Conservation (phyloP, 148 eudicot species). For the Vaccinium vitisidaea region DNA sequence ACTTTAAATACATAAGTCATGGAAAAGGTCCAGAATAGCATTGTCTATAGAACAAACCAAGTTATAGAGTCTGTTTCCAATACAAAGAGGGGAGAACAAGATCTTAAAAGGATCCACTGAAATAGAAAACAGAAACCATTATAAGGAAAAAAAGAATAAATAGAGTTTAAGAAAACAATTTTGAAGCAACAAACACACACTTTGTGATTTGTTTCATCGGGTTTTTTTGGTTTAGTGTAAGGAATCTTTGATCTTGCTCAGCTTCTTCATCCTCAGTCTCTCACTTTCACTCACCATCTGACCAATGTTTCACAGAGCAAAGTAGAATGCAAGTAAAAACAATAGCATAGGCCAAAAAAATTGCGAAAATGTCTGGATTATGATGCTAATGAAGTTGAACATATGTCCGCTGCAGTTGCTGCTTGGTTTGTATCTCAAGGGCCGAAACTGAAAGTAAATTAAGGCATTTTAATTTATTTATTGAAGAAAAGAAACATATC, state of each 20-base stretch:
- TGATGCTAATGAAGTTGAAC: too few species aligned
- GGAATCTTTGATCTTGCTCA: constrained; percentile 55
- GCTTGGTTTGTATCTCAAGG: too few species aligned
- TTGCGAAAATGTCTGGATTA: too few species aligned
- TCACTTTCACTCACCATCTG: too few species aligned
- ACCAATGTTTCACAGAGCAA: too few species aligned
- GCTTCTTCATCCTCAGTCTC: too few species aligned
- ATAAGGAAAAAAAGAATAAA: neutral
- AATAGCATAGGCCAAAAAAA: too few species aligned
- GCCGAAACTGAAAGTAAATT: too few species aligned
- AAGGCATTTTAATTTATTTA: too few species aligned
- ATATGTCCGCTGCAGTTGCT: too few species aligned
- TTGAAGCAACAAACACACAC: neutral
- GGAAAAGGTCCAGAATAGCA: neutral
- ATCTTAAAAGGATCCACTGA: neutral
- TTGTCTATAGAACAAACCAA: neutral
- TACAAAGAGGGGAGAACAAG: neutral
- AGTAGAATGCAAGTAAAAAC: too few species aligned
- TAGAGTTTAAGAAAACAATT: neutral
- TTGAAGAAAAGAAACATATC: too few species aligned
- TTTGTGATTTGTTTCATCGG: neutral
- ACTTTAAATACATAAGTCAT: neutral
- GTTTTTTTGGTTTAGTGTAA: constrained; percentile 19
- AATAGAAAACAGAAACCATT: neutral
- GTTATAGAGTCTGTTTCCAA: neutral